Evolutionary conservation across 1,139 yeast species (phyloP).

Genomic region (Starmera stellimalicola): DNA sequence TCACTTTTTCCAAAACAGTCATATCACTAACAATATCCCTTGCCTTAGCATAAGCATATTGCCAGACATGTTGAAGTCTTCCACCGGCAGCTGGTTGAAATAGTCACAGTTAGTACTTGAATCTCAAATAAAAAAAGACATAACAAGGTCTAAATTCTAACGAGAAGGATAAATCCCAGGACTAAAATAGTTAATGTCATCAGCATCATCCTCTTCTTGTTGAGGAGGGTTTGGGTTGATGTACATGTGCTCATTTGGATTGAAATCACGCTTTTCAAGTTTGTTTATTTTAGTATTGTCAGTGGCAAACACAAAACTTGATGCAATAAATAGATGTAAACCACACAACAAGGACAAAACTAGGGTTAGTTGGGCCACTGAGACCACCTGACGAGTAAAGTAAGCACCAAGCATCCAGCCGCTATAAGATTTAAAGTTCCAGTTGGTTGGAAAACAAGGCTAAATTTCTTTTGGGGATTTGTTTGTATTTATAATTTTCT

Average conservation of each 20-base stretch:
- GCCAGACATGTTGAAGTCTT: conserved; percentile 35
- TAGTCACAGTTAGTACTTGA: conserved; percentile 2
- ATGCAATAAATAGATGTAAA: background rate
- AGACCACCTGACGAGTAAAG: too few species aligned
- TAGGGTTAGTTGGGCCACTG: background rate
- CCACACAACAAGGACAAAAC: background rate
- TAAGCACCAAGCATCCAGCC: too few species aligned
- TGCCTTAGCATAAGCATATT: conserved; percentile 46
- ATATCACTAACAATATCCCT: conserved; percentile 42
- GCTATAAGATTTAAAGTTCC: too few species aligned
- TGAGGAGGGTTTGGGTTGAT: conserved; percentile 13
- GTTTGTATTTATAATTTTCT: background rate
- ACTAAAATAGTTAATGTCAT: conserved; percentile 14
- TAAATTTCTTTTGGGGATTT: too few species aligned
- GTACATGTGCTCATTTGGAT: conserved; percentile 12
- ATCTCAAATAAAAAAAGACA: background rate
- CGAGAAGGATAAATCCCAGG: conserved; percentile 19
- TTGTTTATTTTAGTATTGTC: background rate
- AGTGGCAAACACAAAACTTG: background rate
- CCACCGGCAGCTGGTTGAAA: conserved; percentile 19
- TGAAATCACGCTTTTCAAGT: background rate
- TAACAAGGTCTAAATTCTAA: conserved; percentile 7
- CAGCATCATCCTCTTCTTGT: conserved; percentile 6
- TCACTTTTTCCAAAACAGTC: conserved; percentile 51
- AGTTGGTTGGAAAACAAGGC: too few species aligned